Conservation (phyloP, 257 asterid species). For the Sherardia arvensis region DNA sequence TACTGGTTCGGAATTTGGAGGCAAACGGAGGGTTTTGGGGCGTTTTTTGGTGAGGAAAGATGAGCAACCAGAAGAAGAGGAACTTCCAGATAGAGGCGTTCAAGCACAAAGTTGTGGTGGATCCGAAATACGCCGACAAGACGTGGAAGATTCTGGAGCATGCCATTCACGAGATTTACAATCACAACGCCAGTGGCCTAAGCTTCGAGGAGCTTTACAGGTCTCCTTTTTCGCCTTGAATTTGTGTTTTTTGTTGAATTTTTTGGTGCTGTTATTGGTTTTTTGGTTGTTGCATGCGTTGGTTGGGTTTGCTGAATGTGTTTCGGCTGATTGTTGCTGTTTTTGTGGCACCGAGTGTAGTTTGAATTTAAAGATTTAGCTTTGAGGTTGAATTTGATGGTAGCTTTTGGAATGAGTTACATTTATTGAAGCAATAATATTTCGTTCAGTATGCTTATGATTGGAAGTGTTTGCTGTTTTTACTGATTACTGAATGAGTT, state of each 20-base stretch:
- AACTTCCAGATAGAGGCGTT: constrained; percentile 85
- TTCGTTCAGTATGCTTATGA: background rate
- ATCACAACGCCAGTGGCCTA: constrained; percentile 81
- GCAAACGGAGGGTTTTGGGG: background rate
- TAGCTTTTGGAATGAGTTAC: background rate
- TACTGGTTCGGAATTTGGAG: background rate
- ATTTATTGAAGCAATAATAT: background rate
- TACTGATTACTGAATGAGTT: background rate
- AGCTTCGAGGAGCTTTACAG: constrained; percentile 88
- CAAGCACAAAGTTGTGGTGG: constrained; percentile 79
- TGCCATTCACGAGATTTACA: constrained; percentile 82
- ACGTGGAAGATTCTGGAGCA: constrained; percentile 87
- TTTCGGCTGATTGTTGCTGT: background rate
- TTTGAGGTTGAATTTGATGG: background rate
- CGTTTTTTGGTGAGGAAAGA: constrained; percentile 14
- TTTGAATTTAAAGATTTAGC: background rate
- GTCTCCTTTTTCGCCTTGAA: constrained; percentile 15
- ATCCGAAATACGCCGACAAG: constrained; percentile 87
- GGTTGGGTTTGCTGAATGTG: background rate
- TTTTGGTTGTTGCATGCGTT: background rate
- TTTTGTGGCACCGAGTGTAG: background rate
- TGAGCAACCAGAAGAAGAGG: constrained; percentile 68
- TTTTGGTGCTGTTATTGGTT: background rate
- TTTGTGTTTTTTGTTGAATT: background rate
- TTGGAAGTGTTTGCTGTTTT: background rate